Conservation (phyloP, 345 rosid genomes). For the Salix caprea region DNA sequence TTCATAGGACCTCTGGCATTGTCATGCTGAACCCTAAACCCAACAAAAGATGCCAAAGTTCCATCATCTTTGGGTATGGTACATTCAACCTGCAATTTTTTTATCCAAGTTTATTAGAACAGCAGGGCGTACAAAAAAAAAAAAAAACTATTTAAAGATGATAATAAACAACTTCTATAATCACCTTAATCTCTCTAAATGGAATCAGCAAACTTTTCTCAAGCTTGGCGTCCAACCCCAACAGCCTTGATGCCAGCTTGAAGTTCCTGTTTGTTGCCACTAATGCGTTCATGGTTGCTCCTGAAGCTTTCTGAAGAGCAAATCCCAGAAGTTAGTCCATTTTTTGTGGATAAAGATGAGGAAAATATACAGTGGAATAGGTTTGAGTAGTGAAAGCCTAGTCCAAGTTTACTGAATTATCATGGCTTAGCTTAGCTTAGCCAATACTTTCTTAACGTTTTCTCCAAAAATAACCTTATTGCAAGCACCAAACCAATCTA, state of each 20-base stretch:
- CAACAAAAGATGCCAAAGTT: slow-evolving; percentile 78
- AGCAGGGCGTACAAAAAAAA: background rate
- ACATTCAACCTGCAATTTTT: slow-evolving; percentile 71
- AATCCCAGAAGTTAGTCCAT: slow-evolving; percentile 1
- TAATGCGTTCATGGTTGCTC: slow-evolving; percentile 77
- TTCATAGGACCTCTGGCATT: slow-evolving; percentile 99
- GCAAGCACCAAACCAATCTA: background rate
- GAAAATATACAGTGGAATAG: background rate
- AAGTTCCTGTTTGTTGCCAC: slow-evolving; percentile 97
- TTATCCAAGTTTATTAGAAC: background rate
- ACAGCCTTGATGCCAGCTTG: slow-evolving; percentile 78
- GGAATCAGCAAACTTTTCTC: slow-evolving; percentile 94
- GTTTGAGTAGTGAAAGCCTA: too few relatives aligned
- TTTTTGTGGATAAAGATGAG: background rate
- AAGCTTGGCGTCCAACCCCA: slow-evolving; percentile 93
- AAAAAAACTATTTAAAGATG: background rate
- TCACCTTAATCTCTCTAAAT: slow-evolving; percentile 93
- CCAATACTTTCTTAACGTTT: too few relatives aligned
- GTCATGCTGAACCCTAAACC: slow-evolving; percentile 93
- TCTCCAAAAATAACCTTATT: too few relatives aligned
- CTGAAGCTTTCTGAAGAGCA: slow-evolving; percentile 14
- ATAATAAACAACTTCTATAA: background rate
- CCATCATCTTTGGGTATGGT: slow-evolving; percentile 95
- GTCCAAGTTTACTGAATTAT: too few relatives aligned
- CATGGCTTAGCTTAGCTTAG: too few relatives aligned